Base-by-base conservation (phyloP, 1,284 basidiomycete genomes). In the Apiotrichum sp. region DNA sequence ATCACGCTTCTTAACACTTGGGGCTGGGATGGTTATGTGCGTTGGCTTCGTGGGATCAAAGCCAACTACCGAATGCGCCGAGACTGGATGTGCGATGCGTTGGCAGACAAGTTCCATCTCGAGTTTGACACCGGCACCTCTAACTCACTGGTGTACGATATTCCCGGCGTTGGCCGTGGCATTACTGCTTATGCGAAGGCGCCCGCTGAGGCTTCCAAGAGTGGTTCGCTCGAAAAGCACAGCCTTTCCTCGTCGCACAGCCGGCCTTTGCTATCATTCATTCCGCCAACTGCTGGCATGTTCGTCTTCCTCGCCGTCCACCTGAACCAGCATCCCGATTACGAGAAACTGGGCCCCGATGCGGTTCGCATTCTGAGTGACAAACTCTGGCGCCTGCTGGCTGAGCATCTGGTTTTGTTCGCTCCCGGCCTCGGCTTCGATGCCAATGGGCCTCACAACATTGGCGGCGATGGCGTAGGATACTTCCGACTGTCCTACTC, bases 21-120 rank as follows among this genome's bases (percentile, higher is more conserved):
- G 87, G 80, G 83, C 36, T 73, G 77, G 57, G 80, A 84, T 6
- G 87, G 87, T 1, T 90, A 86, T 70, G 75, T 88, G 45, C 81
- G 86, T 38, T 91, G 89, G 89, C 77, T 90, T 40, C 80, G 83
- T 47, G 84, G 83, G 71, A 67, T 78, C 61, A 75, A 76, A 62
- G 71, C 74, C 3, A 66, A 63, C 14, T 77, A 77, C 64, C 66
- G 65, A 35, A 72, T 72, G 70, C 70, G 74, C 33, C 69, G 71
- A 47, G 72, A 72, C 57, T 77, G 74, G 74, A 62, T 75, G 45
- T 72, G 68, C 57, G 75, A 76, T 50, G 65, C 73, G 22, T 69
- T 78, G 41, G 67, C 69, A 16, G 68, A 74, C 52, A 59, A 64
- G 4, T 77, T 78, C 65, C 68, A 77, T 53, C 61, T 77, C 46